These are phyloP conservation scores for Ceratopteris richardii DNA, from an alignment of 75 land plant species.

Conservation along the genomic window DNA sequence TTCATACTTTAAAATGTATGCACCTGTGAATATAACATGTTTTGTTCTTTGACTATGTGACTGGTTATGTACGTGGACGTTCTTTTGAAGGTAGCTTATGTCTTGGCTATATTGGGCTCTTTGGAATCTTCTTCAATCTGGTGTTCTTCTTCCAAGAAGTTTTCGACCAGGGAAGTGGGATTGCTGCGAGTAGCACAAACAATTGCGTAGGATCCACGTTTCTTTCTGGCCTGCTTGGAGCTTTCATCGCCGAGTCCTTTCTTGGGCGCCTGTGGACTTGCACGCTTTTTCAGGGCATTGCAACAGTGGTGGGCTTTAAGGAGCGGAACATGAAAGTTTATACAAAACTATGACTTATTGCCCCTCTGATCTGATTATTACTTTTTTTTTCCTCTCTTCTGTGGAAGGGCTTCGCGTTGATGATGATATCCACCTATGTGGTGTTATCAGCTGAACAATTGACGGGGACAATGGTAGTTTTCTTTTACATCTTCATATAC, in stretches of 20 bases:
- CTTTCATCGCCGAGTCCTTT: slow-evolving; percentile 70
- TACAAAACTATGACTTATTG: too few relatives aligned
- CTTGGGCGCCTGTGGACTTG: slow-evolving; percentile 68
- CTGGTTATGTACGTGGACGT: too few relatives aligned
- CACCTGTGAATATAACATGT: too few relatives aligned
- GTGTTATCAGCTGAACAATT: neutral
- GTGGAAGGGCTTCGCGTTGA: slow-evolving; percentile 3
- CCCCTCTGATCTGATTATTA: too few relatives aligned
- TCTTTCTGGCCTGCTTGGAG: slow-evolving; percentile 62
- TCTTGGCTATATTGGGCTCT: slow-evolving; percentile 24
- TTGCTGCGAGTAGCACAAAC: slow-evolving; percentile 56
- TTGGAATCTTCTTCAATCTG: slow-evolving; percentile 63
- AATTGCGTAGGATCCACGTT: slow-evolving; percentile 66
- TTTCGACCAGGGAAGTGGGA: slow-evolving; percentile 45
- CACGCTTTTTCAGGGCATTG: slow-evolving; percentile 49
- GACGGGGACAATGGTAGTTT: neutral
- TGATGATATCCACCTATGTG: neutral
- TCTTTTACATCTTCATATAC: slow-evolving; percentile 24
- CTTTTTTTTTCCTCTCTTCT: too few relatives aligned
- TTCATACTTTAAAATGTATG: too few relatives aligned
- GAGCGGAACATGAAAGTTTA: too few relatives aligned
- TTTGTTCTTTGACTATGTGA: too few relatives aligned
- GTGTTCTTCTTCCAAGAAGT: slow-evolving; percentile 61
- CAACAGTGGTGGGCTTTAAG: slow-evolving; percentile 36
- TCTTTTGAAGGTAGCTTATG: neutral